These are phyloP conservation scores for Fusarium sp. DNA, from an alignment of 2,329 filamentous ascomycete genomes.

Conservation along the genomic window DNA sequence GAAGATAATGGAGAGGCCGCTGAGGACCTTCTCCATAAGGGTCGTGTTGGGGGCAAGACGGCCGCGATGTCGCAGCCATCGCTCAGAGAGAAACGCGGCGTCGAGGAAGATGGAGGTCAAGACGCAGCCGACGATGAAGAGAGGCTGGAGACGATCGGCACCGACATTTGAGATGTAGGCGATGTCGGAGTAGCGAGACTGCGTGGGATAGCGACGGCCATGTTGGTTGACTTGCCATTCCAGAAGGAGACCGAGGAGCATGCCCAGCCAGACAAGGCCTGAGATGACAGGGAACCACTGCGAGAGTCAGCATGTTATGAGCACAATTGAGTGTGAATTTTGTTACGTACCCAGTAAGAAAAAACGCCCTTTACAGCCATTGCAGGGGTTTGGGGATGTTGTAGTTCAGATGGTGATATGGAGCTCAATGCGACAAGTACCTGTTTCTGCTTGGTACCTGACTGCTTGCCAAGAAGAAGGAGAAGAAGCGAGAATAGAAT, in stretches of 20 bases:
- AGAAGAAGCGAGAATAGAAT: neutral
- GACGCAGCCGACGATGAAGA: slow-evolving; percentile 80
- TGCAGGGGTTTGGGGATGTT: slow-evolving; percentile 6
- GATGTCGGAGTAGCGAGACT: slow-evolving; percentile 69
- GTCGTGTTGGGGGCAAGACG: slow-evolving; percentile 79
- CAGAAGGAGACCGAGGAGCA: slow-evolving; percentile 77
- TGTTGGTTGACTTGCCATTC: slow-evolving; percentile 73
- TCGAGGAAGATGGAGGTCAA: slow-evolving; percentile 85
- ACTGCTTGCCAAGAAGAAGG: neutral
- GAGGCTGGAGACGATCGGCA: slow-evolving; percentile 74
- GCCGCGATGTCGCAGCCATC: slow-evolving; percentile 85
- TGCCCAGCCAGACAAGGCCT: slow-evolving; percentile 73
- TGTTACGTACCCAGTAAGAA: slow-evolving; percentile 57
- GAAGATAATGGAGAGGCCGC: slow-evolving; percentile 71
- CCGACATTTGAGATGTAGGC: slow-evolving; percentile 81
- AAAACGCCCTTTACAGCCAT: slow-evolving; percentile 53
- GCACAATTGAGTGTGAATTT: neutral
- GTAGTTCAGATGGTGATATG: slow-evolving; percentile 2
- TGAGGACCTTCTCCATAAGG: slow-evolving; percentile 72
- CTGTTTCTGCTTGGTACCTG: too few species aligned
- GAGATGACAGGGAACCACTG: slow-evolving; percentile 77
- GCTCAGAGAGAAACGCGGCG: slow-evolving; percentile 82
- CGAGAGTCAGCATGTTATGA: slow-evolving; percentile 36
- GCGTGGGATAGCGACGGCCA: slow-evolving; percentile 69
- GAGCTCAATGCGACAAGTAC: too few species aligned